These are phyloP conservation scores for Monosporozyma solicola DNA, from an alignment of 805 yeast species.

Conservation along the genomic window DNA sequence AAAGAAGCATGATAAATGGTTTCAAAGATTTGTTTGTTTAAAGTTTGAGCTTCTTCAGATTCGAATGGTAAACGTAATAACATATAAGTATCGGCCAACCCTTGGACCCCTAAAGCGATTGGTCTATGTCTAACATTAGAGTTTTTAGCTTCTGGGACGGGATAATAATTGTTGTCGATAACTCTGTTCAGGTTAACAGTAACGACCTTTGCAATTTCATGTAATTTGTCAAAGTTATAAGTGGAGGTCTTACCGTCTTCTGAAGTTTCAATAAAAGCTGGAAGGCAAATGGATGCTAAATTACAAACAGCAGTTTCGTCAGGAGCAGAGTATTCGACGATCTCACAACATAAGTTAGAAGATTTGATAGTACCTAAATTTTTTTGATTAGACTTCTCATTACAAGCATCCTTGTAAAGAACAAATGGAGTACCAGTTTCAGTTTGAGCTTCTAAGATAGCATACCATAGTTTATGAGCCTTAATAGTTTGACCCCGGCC, in stretches of 20 bases:
- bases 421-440: conserved; percentile 95
- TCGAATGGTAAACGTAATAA: conserved; percentile 79
- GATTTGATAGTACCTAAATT: conserved; percentile 87
- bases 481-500: conserved; percentile 52
- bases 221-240: conserved; percentile 67
- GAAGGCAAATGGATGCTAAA: conserved; percentile 81
- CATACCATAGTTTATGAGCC: conserved; percentile 85
- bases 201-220: conserved; percentile 65
- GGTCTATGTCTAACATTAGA: conserved; percentile 83
- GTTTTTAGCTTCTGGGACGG: conserved; percentile 59
- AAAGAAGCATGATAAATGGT: conserved; percentile 91
- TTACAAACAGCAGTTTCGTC: conserved; percentile 93
- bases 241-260: conserved; percentile 35
- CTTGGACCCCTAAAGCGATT: conserved; percentile 91
- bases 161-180: conserved; percentile 78
- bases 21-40: conserved; percentile 83
- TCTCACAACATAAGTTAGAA: conserved; percentile 87
- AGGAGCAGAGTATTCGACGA: conserved; percentile 79
- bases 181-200: conserved; percentile 68
- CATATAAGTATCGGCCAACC: conserved; percentile 85
- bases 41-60: conserved; percentile 61
- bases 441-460: conserved; percentile 81
- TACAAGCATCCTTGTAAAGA: conserved; percentile 87
- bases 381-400: conserved; percentile 76
- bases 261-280: conserved; percentile 50